Percentiles rank a stretch among this genome's conserved stretches.
Evolutionary conservation across 441 rosid species (phyloP).

Genomic region (Jatropha multifida): DNA sequence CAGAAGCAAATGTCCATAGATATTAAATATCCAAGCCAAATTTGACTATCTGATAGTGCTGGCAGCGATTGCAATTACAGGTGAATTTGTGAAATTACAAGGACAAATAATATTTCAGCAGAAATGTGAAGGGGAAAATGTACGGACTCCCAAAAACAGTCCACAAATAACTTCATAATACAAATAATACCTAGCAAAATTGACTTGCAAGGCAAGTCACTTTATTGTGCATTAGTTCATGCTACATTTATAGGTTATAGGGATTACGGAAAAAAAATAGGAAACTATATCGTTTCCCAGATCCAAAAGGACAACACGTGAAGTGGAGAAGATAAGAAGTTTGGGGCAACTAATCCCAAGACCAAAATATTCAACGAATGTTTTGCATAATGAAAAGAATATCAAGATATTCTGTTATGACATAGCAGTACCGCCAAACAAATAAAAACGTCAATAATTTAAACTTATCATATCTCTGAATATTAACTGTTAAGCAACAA

Average conservation of each 20-base stretch:
- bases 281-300: too few relatives aligned
- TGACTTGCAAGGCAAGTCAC: background rate
- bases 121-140: background rate
- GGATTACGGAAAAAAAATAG: too few relatives aligned
- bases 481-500: background rate
- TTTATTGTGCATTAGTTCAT: background rate
- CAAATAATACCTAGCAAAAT: background rate
- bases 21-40: background rate
- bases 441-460: background rate
- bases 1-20: background rate
- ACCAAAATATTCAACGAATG: slow-evolving; percentile 2
- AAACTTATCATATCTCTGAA: background rate
- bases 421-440: background rate
- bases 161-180: background rate
- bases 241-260: background rate
- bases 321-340: too few relatives aligned
- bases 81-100: too few relatives aligned
- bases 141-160: background rate
- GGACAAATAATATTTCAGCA: too few relatives aligned
- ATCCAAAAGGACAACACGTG: background rate
- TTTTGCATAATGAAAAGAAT: background rate
- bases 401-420: background rate
- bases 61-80: too few relatives aligned
- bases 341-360: background rate
- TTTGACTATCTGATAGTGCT: background rate